Conservation (phyloP, 306 rosid species). For the Fagus crenata region DNA sequence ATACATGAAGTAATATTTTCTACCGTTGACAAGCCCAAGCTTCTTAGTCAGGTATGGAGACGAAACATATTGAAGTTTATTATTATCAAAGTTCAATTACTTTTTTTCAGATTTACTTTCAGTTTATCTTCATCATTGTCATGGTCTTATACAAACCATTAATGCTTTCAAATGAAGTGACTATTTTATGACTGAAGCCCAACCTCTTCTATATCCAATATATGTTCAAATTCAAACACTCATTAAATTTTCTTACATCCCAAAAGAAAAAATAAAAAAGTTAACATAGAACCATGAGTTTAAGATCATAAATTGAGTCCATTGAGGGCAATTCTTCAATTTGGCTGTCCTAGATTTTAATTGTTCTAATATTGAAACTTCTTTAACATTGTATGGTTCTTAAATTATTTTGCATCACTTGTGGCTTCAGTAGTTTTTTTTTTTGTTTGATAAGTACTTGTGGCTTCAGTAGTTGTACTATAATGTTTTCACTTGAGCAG, state of each 20-base stretch:
- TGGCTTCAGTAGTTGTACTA: not conserved
- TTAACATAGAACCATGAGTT: not conserved
- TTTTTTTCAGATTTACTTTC: not conserved
- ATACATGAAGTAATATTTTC: slow-evolving; percentile 94
- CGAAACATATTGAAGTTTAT: slow-evolving; percentile 12
- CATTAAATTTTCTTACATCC: not conserved
- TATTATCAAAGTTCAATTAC: slow-evolving; percentile 7
- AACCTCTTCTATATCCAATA: not conserved
- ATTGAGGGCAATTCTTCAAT: not conserved
- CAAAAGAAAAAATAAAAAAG: too few species aligned
- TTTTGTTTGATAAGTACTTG: too few species aligned
- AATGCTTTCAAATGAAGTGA: not conserved
- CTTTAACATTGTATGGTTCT: too few species aligned
- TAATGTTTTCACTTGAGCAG: not conserved
- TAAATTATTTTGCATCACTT: too few species aligned
- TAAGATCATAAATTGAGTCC: not conserved
- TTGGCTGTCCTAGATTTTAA: too few species aligned
- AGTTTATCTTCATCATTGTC: not conserved
- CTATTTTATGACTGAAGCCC: not conserved
- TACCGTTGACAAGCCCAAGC: slow-evolving; percentile 91
- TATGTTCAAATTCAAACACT: not conserved
- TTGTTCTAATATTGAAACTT: too few species aligned
- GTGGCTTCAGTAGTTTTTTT: not conserved
- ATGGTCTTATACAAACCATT: not conserved
- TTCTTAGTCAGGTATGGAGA: slow-evolving; percentile 87